These are phyloP conservation scores for Rhytidiadelphus loreus DNA, from an alignment of 225 moss, liverwort and hornwort genomes.

Conservation along the genomic window DNA sequence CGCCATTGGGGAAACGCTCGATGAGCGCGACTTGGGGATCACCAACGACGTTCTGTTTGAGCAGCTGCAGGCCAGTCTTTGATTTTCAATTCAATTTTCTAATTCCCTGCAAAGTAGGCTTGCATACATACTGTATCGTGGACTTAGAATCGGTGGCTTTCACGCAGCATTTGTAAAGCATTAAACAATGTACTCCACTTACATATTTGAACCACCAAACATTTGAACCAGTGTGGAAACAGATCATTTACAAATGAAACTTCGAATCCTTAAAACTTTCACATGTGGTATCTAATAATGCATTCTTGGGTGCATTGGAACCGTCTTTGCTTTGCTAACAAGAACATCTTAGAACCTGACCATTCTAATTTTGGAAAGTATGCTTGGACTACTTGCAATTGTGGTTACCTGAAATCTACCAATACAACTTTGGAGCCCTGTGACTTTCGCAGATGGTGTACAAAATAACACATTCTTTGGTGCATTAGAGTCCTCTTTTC, in stretches of 20 bases:
- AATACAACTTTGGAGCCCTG: neutral
- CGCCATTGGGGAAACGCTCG: slow-evolving; percentile 56
- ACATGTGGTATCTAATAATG: neutral
- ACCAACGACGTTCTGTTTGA: slow-evolving; percentile 48
- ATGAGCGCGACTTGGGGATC: slow-evolving; percentile 41
- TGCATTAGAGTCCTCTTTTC: neutral
- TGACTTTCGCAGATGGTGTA: neutral
- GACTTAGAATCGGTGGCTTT: neutral
- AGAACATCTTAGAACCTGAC: neutral
- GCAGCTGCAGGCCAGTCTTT: slow-evolving; percentile 31
- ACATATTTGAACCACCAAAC: neutral
- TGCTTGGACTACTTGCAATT: neutral
- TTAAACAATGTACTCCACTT: neutral
- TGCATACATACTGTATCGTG: neutral
- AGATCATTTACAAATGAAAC: neutral
- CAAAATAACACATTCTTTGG: neutral
- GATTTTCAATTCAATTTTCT: neutral
- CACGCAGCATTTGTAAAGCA: neutral
- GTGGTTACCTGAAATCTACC: neutral
- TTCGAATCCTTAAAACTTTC: neutral
- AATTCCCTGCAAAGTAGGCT: neutral
- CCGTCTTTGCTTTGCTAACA: neutral
- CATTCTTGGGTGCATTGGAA: neutral
- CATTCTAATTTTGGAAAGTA: neutral
- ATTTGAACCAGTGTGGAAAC: neutral